Base-by-base conservation (phyloP, 2,329 filamentous ascomycete species). In the Coniosporium tulheliwenetii region DNA sequence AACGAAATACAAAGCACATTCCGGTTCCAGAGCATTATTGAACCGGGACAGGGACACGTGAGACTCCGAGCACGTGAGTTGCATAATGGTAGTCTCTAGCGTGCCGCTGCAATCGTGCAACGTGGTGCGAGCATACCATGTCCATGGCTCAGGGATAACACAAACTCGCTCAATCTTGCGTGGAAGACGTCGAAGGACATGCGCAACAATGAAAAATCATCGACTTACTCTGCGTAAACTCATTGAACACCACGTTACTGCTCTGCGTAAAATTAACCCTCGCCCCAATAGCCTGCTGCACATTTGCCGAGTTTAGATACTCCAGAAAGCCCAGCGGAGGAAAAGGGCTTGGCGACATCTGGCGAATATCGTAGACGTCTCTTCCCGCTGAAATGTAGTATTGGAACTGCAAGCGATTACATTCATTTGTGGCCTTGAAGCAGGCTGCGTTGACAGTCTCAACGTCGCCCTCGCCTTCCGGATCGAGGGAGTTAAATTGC, bases 281-380 rank as follows among this genome's bases (percentile, higher is more conserved):
- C 1, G 66, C 65, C 5, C 69, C 69, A 26, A 72, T 67, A 2
- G 69, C 64, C n/a, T 56, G 48, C 42, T 69, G 61, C 1, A 71
- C 63, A 9, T 56, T 53, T 2, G 54, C 62, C 13, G 51, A 58
- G 49, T 71, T 72, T 35, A 73, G 59, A 44, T 71, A 73, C 45
- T 71, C 66, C 41, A 63, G 51, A 45, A 68, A 71, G 30, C 62
- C 63, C 8, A 52, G 50, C 13, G 61, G 59, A 2, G 64, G 62
- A 43, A 62, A 56, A 5, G 54, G 52, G 42, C 49, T 44, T 34
- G 57, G 57, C 7, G 47, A 47, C 10, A 53, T 45, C 39, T 62
- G 57, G 12, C 64, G 58, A 43, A 64, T 65, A 45, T 71, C 68
- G 49, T 72, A 72, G 12, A 59, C 49, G 48, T 54, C 67, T 53